phyloP scores from a whole-genome alignment of 1,139 yeast species.

The Saccharomyces hybrid region DNA sequence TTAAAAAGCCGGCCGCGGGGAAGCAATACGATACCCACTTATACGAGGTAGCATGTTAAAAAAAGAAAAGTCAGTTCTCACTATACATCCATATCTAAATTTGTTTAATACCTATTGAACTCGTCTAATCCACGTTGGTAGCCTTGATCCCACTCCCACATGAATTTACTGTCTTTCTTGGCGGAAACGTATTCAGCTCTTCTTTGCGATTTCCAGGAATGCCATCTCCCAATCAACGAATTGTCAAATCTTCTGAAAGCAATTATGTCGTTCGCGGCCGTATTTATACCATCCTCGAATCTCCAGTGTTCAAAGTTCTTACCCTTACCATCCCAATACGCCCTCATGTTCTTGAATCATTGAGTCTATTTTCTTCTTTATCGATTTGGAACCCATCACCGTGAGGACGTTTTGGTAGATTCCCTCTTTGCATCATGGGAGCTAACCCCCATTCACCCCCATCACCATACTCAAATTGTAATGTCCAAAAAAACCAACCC shows the following conservation, averaged over 20 bases:
- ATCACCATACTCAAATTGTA: constrained; percentile 74
- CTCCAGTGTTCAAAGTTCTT: constrained; percentile 74
- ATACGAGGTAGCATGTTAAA: not conserved
- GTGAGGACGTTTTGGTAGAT: constrained; percentile 36
- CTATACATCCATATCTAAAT: not conserved
- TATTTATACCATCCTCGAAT: constrained; percentile 64
- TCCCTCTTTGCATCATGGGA: constrained; percentile 66
- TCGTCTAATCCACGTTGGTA: constrained; percentile 50
- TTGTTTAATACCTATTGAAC: constrained; percentile 13
- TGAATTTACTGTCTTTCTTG: constrained; percentile 47
- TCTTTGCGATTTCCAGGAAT: constrained; percentile 57
- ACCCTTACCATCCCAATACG: constrained; percentile 60
- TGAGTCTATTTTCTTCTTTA: constrained; percentile 39
- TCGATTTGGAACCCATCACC: constrained; percentile 37
- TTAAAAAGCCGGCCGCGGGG: too few species aligned
- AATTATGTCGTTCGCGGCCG: constrained; percentile 66
- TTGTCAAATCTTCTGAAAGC: constrained; percentile 63
- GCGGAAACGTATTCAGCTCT: constrained; percentile 48
- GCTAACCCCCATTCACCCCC: constrained; percentile 96
- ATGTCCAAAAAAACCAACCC: constrained; percentile 88
- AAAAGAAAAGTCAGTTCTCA: not conserved
- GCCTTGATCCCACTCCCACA: constrained; percentile 91
- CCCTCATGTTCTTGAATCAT: constrained; percentile 43
- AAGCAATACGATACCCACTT: not conserved
- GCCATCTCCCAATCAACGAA: constrained; percentile 63